Evolutionary conservation across 2,329 filamentous ascomycete species (phyloP).

Genomic region (Calonectria crousiana): DNA sequence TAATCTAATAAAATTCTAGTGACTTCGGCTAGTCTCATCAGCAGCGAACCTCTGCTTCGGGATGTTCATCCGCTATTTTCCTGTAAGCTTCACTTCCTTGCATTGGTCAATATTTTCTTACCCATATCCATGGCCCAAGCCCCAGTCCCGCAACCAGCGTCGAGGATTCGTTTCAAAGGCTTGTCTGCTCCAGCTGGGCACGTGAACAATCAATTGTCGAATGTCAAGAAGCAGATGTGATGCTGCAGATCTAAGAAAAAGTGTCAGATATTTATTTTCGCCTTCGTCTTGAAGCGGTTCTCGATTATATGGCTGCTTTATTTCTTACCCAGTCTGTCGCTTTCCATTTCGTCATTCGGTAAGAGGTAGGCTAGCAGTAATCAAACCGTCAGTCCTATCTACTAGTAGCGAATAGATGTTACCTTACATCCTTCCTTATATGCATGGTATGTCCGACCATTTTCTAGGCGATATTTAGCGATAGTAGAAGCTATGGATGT

Average conservation of each 20-base stretch:
- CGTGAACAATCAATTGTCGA: conserved; percentile 11
- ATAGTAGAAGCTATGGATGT: conserved; percentile 16
- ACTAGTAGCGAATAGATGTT: too few species aligned
- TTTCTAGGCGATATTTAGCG: conserved; percentile 11
- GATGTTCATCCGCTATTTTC: conserved; percentile 15
- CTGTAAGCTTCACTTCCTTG: background rate
- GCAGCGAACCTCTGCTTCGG: conserved; percentile 5
- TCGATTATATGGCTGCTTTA: background rate
- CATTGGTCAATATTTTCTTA: background rate
- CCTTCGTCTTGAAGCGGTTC: background rate
- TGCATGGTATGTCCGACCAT: conserved; percentile 19
- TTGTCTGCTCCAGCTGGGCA: conserved; percentile 9
- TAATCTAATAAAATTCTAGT: background rate
- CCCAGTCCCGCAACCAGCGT: conserved; percentile 16
- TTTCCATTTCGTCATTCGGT: conserved; percentile 20
- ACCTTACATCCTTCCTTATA: conserved; percentile 22
- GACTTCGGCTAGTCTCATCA: background rate
- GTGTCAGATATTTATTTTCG: background rate
- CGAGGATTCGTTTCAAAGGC: conserved; percentile 4
- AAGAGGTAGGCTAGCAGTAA: background rate
- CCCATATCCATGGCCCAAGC: conserved; percentile 16
- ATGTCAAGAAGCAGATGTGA: conserved; percentile 15
- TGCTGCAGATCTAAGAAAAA: conserved; percentile 5
- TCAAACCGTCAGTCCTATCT: background rate
- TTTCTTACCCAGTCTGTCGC: conserved; percentile 3